Percentiles rank a stretch among this genome's conserved stretches.
Conservation (phyloP, 768 basidiomycete species). For the Xerocomellus intermedius region DNA sequence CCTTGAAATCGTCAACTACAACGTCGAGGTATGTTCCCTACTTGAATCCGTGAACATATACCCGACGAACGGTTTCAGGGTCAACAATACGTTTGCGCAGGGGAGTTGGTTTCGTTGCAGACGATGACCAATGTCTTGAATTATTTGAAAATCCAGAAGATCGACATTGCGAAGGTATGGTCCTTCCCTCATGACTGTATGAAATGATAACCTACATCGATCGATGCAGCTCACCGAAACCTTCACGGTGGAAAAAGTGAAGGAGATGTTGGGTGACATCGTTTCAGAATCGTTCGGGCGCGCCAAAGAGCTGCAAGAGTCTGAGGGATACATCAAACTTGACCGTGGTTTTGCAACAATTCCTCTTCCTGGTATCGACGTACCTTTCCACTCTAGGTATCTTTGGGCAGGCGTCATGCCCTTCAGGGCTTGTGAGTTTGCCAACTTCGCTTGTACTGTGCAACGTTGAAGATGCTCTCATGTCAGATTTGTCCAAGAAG, state of each 20-base stretch:
- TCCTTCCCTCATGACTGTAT: neutral
- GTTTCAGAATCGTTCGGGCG: slow-evolving; percentile 77
- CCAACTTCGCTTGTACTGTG: neutral
- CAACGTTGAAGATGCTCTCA: neutral
- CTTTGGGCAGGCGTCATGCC: slow-evolving; percentile 98
- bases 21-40: slow-evolving; percentile 66
- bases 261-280: slow-evolving; percentile 93
- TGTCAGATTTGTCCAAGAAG: slow-evolving; percentile 91
- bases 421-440: slow-evolving; percentile 87
- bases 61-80: slow-evolving; percentile 51
- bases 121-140: slow-evolving; percentile 96
- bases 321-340: slow-evolving; percentile 87
- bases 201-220: neutral
- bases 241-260: slow-evolving; percentile 88
- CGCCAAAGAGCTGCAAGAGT: slow-evolving; percentile 74
- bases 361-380: slow-evolving; percentile 94
- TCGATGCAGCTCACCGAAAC: slow-evolving; percentile 75
- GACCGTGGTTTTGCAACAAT: slow-evolving; percentile 97
- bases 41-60: neutral
- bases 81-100: slow-evolving; percentile 99
- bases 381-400: slow-evolving; percentile 99
- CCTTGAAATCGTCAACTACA: slow-evolving; percentile 98
- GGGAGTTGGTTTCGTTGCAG: slow-evolving; percentile 90
- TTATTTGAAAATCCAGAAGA: slow-evolving; percentile 94
- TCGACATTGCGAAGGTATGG: slow-evolving; percentile 82